These are phyloP conservation scores for Amauroascus niger DNA, from an alignment of 2,329 filamentous ascomycete species.

Conservation along the genomic window DNA sequence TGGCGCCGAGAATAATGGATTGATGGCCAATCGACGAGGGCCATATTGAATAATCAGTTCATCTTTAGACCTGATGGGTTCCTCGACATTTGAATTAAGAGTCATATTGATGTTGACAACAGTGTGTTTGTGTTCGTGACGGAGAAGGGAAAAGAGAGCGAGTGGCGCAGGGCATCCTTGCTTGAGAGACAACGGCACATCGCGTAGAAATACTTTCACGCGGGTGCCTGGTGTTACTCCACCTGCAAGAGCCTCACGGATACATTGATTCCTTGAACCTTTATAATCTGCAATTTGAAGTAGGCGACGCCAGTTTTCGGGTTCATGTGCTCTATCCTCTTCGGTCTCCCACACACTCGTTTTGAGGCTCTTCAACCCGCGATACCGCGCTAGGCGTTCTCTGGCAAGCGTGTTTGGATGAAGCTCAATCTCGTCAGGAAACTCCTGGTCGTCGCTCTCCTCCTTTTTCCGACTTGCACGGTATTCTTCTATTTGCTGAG, in stretches of 20 bases:
- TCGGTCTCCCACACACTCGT: conserved; percentile 81
- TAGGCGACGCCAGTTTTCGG: conserved; percentile 78
- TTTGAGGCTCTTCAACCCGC: conserved; percentile 83
- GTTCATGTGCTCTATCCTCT: conserved; percentile 78
- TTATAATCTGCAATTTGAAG: conserved; percentile 86
- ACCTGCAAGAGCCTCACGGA: conserved; percentile 77
- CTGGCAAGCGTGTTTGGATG: conserved; percentile 76
- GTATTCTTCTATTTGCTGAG: conserved; percentile 70
- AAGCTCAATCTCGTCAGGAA: conserved; percentile 93
- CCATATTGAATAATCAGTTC: conserved; percentile 88
- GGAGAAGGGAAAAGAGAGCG: conserved; percentile 73
- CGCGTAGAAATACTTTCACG: conserved; percentile 65
- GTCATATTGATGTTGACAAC: conserved; percentile 83
- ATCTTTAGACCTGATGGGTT: conserved; percentile 80
- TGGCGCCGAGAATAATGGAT: conserved; percentile 80
- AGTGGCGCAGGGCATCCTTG: conserved; percentile 49
- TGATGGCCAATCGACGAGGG: conserved; percentile 73
- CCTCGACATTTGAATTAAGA: conserved; percentile 63
- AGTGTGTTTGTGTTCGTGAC: conserved; percentile 91
- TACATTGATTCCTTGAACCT: conserved; percentile 63
- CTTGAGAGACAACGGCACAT: conserved; percentile 47
- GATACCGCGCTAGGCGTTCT: conserved; percentile 75
- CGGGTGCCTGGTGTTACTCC: conserved; percentile 76
- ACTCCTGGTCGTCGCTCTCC: conserved; percentile 82
- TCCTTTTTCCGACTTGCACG: conserved; percentile 68